A percentile compares a stretch with the other conserved stretches of the same genome.
These are phyloP conservation scores for Madurella mycetomatis DNA, from an alignment of 2,329 filamentous ascomycete species.

Conservation along the genomic window DNA sequence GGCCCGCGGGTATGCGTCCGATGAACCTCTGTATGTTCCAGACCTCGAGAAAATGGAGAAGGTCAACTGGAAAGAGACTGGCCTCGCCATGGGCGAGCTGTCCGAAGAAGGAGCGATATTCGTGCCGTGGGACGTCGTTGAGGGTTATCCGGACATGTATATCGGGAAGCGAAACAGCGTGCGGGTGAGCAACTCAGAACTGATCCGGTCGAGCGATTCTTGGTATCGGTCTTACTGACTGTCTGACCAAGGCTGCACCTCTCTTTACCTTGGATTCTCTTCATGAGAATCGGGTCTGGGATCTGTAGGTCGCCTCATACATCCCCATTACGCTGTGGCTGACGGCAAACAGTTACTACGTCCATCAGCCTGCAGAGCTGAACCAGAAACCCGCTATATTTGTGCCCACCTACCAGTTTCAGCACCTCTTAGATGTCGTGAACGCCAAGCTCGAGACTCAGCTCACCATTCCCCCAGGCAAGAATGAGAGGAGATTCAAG, in stretches of 20 bases:
- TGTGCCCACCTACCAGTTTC: constrained; percentile 62
- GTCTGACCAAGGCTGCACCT: constrained; percentile 31
- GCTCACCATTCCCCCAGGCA: constrained; percentile 54
- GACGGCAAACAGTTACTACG: constrained; percentile 49
- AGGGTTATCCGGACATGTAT: constrained; percentile 56
- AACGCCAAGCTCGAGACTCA: constrained; percentile 52
- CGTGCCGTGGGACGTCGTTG: constrained; percentile 50
- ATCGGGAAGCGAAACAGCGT: constrained; percentile 50
- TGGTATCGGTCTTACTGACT: constrained; percentile 1
- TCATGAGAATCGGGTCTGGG: constrained; percentile 62
- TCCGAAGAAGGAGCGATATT: constrained; percentile 34
- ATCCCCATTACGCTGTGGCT: constrained; percentile 1
- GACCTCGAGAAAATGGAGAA: constrained; percentile 12
- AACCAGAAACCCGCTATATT: constrained; percentile 57
- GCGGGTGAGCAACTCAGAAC: constrained; percentile 26
- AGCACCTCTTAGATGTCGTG: constrained; percentile 59
- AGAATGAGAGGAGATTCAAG: constrained; percentile 51
- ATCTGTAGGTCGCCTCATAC: constrained; percentile 54
- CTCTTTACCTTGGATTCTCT: constrained; percentile 55
- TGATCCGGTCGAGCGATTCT: too few species aligned
- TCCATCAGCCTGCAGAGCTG: constrained; percentile 48
- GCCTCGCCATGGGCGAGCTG: constrained; percentile 28
- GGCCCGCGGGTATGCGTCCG: constrained; percentile 16
- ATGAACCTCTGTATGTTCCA: constrained; percentile 1
- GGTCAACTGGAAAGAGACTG: constrained; percentile 17